Evolutionary conservation across 2,329 filamentous ascomycete species (phyloP).

Genomic region (Trichoderma brevicompactum): DNA sequence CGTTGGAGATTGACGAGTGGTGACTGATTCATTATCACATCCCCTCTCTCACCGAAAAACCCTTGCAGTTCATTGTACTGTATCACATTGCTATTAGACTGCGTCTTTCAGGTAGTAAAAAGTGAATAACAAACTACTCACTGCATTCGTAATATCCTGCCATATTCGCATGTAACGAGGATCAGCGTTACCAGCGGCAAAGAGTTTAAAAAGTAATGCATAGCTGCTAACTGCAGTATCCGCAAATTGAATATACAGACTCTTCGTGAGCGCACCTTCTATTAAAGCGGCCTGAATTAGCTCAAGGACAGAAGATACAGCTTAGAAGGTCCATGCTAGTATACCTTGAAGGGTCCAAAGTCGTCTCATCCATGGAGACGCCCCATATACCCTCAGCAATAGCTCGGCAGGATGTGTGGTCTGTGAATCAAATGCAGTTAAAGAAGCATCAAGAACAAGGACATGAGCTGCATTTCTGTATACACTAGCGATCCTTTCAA

Average conservation of each 20-base stretch:
- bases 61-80: slow-evolving; percentile 33
- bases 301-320: neutral
- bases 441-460: slow-evolving; percentile 42
- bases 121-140: slow-evolving; percentile 5
- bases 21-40: neutral
- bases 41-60: slow-evolving; percentile 1
- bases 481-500: slow-evolving; percentile 42
- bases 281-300: neutral
- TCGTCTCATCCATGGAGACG: slow-evolving; percentile 45
- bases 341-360: slow-evolving; percentile 48
- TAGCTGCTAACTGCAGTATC: slow-evolving; percentile 36
- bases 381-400: slow-evolving; percentile 39
- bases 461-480: slow-evolving; percentile 42
- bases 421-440: slow-evolving; percentile 34
- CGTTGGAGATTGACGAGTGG: slow-evolving; percentile 34
- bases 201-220: slow-evolving; percentile 29
- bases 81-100: neutral
- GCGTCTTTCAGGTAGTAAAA: neutral
- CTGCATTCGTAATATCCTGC: slow-evolving; percentile 33
- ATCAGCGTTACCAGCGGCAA: slow-evolving; percentile 27
- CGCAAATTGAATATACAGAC: slow-evolving; percentile 41
- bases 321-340: neutral
- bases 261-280: slow-evolving; percentile 43
- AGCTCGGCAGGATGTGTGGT: slow-evolving; percentile 35
- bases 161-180: slow-evolving; percentile 32